phyloP scores from a whole-genome alignment of 768 basidiomycete species.

The Cantharellus anzutake region DNA sequence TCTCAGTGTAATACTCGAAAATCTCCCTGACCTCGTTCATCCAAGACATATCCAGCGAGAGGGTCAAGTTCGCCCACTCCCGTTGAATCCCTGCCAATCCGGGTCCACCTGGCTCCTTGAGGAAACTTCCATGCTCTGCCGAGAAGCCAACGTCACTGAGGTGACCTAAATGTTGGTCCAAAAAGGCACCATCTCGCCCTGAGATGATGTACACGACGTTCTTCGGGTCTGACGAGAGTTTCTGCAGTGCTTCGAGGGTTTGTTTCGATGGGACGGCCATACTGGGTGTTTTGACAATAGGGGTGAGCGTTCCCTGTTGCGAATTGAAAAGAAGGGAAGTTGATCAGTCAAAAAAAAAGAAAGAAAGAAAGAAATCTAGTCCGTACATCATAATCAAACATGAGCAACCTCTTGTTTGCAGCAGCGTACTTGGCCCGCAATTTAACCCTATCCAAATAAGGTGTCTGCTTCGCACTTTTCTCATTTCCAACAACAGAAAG shows the following conservation, averaged over 20 bases:
- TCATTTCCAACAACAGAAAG: constrained; percentile 62
- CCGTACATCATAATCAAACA: constrained; percentile 92
- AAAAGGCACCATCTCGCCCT: constrained; percentile 81
- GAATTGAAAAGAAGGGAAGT: background rate
- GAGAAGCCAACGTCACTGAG: constrained; percentile 69
- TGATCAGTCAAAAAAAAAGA: background rate
- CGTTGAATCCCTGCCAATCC: constrained; percentile 1
- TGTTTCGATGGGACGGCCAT: constrained; percentile 64
- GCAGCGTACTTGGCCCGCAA: constrained; percentile 40
- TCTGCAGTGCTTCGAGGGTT: constrained; percentile 54
- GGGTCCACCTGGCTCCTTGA: constrained; percentile 44
- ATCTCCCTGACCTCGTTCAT: constrained; percentile 90
- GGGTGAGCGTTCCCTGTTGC: constrained; percentile 75
- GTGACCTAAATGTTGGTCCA: constrained; percentile 81
- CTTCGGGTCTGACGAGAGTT: constrained; percentile 56
- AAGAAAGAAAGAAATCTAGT: constrained; percentile 2
- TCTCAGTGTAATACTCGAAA: constrained; percentile 90
- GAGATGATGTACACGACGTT: constrained; percentile 97
- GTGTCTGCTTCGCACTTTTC: constrained; percentile 67
- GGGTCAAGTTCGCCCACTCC: constrained; percentile 80
- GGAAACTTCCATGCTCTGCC: constrained; percentile 91
- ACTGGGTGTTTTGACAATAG: constrained; percentile 86
- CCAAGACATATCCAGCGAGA: constrained; percentile 90
- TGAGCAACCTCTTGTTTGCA: constrained; percentile 69
- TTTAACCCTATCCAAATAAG: constrained; percentile 48